phyloP scores from a whole-genome alignment of 495 filamentous ascomycete genomes.

The Cudoniella acicularis region DNA sequence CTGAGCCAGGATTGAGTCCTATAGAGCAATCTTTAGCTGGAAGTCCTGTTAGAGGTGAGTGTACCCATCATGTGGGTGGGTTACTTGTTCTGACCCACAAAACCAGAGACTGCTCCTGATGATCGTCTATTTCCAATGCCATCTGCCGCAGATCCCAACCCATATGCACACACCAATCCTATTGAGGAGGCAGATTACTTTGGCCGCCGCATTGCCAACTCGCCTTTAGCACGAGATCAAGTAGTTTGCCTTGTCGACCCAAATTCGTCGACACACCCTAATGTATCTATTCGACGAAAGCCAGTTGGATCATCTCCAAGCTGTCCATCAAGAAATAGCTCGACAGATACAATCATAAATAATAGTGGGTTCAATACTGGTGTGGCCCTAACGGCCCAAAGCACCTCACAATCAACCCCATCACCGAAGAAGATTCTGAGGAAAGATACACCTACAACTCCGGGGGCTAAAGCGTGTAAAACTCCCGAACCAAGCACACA shows the following conservation, averaged over 20 bases:
- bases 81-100: conserved; percentile 27
- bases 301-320: conserved; percentile 11
- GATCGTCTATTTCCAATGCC: conserved; percentile 19
- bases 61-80: conserved; percentile 19
- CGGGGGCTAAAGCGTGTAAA: not conserved
- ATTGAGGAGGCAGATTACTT: conserved; percentile 32
- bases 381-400: not conserved
- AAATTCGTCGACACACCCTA: not conserved
- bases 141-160: conserved; percentile 18
- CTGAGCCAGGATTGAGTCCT: conserved; percentile 41
- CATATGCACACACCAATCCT: conserved; percentile 8
- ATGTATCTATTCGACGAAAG: conserved; percentile 11
- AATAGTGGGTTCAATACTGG: conserved; percentile 19
- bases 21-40: conserved; percentile 39
- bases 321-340: conserved; percentile 4
- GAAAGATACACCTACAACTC: not conserved
- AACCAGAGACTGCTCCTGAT: conserved; percentile 22
- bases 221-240: conserved; percentile 1
- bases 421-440: not conserved
- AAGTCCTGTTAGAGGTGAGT: conserved; percentile 29
- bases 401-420: not conserved
- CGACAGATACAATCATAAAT: conserved; percentile 17
- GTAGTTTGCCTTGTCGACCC: not conserved
- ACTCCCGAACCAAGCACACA: not conserved
- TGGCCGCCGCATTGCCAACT: conserved; percentile 23